phyloP scores from a whole-genome alignment of 495 filamentous ascomycete species.

The Chaetomium fimeti region DNA sequence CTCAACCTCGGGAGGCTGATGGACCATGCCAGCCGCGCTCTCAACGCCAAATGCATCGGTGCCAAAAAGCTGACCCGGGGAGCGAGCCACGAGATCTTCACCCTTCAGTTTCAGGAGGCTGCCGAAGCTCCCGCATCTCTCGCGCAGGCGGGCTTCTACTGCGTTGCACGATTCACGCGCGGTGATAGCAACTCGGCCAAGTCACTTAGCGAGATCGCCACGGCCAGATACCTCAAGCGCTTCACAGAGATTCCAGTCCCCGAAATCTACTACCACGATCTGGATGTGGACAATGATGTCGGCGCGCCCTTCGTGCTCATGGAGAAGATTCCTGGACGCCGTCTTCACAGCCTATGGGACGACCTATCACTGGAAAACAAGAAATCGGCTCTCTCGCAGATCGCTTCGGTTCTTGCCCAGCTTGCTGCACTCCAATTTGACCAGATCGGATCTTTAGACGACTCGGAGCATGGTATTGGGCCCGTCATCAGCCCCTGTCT shows the following conservation, averaged over 20 bases:
- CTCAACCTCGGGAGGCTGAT: conserved; percentile 7
- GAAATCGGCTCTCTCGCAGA: conserved; percentile 14
- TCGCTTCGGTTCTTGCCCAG: conserved; percentile 5
- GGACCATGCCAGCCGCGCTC: not conserved
- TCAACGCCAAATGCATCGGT: not conserved
- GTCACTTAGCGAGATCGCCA: conserved; percentile 11
- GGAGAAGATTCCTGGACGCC: conserved; percentile 7
- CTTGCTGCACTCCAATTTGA: conserved; percentile 12
- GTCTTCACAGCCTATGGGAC: conserved; percentile 10
- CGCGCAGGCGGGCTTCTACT: not conserved
- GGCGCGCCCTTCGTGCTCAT: conserved; percentile 6
- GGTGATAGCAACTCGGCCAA: not conserved
- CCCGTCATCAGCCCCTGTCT: conserved; percentile 12
- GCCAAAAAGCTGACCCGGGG: conserved; percentile 6
- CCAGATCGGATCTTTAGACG: conserved; percentile 12
- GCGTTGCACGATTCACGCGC: conserved; percentile 8
- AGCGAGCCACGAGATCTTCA: conserved; percentile 13
- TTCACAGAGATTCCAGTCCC: conserved; percentile 9
- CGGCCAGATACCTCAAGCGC: conserved; percentile 9
- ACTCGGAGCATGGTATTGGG: conserved; percentile 9
- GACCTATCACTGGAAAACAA: not conserved
- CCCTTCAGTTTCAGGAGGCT: not conserved
- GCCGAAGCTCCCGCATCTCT: not conserved
- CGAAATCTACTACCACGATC: conserved; percentile 10
- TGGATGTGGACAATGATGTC: not conserved